These are phyloP conservation scores for Tardiomyces blankii DNA, from an alignment of 1,139 yeast genomes.

Conservation along the genomic window DNA sequence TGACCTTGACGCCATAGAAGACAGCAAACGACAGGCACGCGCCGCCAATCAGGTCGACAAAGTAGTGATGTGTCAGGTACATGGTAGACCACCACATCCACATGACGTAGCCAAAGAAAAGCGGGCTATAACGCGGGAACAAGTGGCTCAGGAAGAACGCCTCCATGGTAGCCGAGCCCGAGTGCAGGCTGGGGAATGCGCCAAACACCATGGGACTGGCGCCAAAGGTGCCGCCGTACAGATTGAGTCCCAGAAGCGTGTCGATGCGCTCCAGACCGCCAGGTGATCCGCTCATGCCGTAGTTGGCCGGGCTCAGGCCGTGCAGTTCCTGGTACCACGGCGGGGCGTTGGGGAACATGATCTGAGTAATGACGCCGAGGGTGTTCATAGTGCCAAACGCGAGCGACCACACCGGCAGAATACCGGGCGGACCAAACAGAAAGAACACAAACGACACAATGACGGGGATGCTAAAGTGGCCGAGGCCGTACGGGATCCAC, in stretches of 20 bases:
- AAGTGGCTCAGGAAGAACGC: constrained; percentile 74
- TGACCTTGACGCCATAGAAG: constrained; percentile 63
- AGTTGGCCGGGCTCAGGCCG: constrained; percentile 85
- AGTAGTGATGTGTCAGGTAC: constrained; percentile 94
- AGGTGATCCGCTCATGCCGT: constrained; percentile 88
- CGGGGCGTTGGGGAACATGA: constrained; percentile 88
- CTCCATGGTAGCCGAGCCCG: constrained; percentile 91
- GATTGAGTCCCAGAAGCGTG: constrained; percentile 61
- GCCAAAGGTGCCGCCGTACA: constrained; percentile 76
- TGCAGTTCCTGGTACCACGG: constrained; percentile 93
- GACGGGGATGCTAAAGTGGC: constrained; percentile 86
- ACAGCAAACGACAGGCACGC: constrained; percentile 64
- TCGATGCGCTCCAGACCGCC: constrained; percentile 95
- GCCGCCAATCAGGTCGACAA: constrained; percentile 85
- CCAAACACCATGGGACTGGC: constrained; percentile 95
- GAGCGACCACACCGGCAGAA: constrained; percentile 78
- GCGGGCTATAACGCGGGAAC: constrained; percentile 55
- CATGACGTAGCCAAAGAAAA: constrained; percentile 64
- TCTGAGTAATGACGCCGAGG: constrained; percentile 71
- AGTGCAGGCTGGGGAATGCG: constrained; percentile 93
- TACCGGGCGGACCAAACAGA: constrained; percentile 86
- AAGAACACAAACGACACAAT: constrained; percentile 72
- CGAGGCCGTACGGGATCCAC: constrained; percentile 91
- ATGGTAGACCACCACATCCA: constrained; percentile 99
- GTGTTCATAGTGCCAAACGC: constrained; percentile 97